A percentile compares a stretch with the other conserved stretches of the same genome.
These are phyloP conservation scores for Exophiala sp. DNA, from an alignment of 2,329 filamentous ascomycete genomes.

Conservation along the genomic window DNA sequence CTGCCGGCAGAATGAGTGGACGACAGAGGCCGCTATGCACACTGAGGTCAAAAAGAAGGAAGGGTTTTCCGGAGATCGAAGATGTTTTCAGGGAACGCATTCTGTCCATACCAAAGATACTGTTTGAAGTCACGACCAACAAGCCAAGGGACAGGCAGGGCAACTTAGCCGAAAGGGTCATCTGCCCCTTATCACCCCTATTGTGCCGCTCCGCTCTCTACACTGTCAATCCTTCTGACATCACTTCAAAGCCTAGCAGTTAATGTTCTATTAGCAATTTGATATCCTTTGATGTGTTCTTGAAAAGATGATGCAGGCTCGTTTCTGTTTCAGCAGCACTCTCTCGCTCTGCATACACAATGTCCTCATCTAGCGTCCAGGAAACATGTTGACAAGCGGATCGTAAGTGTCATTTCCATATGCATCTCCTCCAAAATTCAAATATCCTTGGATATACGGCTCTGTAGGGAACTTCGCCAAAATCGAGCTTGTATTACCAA, in stretches of 20 bases:
- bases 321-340: too few relatives aligned
- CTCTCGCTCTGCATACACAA: too few relatives aligned
- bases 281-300: too few relatives aligned
- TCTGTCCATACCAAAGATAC: neutral
- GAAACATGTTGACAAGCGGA: conserved; percentile 19
- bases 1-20: neutral
- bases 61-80: too few relatives aligned
- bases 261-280: too few relatives aligned
- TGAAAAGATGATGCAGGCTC: too few relatives aligned
- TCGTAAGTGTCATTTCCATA: conserved; percentile 36
- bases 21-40: neutral
- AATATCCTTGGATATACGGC: conserved; percentile 40
- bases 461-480: conserved; percentile 30
- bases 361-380: neutral
- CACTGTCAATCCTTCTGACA: too few relatives aligned
- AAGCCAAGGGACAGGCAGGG: neutral
- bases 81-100: too few relatives aligned
- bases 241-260: too few relatives aligned
- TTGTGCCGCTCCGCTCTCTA: too few relatives aligned
- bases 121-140: neutral
- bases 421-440: conserved; percentile 43
- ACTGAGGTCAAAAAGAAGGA: neutral
- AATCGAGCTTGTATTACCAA: conserved; percentile 44
- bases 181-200: too few relatives aligned
- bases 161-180: neutral